A percentile compares a stretch with the other conserved stretches of the same genome.
Conservation (phyloP, 1,284 basidiomycete species). For the Cryptococcus sp. region DNA sequence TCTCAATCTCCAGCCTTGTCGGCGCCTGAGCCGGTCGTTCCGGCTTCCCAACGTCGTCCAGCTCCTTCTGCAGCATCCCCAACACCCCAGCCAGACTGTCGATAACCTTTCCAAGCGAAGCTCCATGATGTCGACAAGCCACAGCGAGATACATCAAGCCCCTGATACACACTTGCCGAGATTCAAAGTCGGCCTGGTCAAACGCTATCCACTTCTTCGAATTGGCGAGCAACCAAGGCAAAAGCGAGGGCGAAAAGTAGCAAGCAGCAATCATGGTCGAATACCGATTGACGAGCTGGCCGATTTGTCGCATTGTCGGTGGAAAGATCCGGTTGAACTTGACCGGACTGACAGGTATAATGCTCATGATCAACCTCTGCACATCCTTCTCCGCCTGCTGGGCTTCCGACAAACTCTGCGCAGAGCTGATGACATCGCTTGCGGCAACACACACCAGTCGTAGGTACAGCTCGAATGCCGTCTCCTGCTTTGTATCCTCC, state of each 20-base stretch:
- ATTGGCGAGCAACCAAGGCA: conserved; percentile 54
- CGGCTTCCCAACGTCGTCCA: conserved; percentile 25
- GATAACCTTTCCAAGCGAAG: conserved; percentile 51
- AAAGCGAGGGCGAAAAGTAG: conserved; percentile 59
- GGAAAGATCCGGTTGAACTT: conserved; percentile 57
- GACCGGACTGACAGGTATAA: conserved; percentile 61
- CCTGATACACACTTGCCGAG: conserved; percentile 66
- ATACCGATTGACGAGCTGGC: conserved; percentile 82
- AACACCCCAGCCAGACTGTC: conserved; percentile 60
- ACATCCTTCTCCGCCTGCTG: conserved; percentile 52
- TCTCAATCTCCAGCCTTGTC: conserved; percentile 34
- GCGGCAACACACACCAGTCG: conserved; percentile 46
- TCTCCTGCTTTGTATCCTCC: conserved; percentile 55
- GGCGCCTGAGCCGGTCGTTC: conserved; percentile 16
- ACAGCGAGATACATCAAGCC: conserved; percentile 71
- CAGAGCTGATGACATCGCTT: conserved; percentile 38
- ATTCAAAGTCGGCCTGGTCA: conserved; percentile 60
- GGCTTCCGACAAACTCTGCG: conserved; percentile 37
- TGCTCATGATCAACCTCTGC: conserved; percentile 70
- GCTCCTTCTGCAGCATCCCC: conserved; percentile 58
- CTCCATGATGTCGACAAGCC: conserved; percentile 58
- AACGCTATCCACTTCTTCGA: conserved; percentile 51
- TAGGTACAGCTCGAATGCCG: conserved; percentile 72
- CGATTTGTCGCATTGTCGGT: conserved; percentile 58
- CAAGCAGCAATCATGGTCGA: conserved; percentile 70